These are phyloP conservation scores for Yamadazyma takamatsuzukensis DNA, from an alignment of 805 yeast species.

Conservation along the genomic window DNA sequence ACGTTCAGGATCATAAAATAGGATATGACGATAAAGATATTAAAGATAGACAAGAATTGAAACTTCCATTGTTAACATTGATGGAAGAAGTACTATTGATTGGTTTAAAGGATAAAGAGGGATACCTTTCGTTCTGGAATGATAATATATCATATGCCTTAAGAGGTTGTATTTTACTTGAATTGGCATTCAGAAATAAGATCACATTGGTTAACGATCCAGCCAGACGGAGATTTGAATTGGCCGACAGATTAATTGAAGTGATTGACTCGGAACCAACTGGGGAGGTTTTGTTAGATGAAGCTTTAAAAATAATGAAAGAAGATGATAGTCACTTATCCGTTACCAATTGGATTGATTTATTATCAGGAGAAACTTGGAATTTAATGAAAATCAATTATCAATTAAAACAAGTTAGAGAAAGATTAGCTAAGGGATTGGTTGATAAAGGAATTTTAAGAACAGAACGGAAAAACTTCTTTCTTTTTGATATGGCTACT, in stretches of 20 bases:
- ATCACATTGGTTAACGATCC: constrained; percentile 90
- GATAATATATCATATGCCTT: constrained; percentile 95
- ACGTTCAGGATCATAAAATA: constrained; percentile 51
- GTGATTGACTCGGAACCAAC: constrained; percentile 83
- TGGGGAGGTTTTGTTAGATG: constrained; percentile 94
- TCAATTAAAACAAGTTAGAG: constrained; percentile 96
- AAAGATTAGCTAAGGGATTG: constrained; percentile 90
- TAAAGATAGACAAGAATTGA: constrained; percentile 34
- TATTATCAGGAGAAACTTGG: constrained; percentile 96
- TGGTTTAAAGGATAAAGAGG: constrained; percentile 94
- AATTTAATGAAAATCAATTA: constrained; percentile 89
- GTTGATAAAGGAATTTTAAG: constrained; percentile 96
- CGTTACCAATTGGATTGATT: constrained; percentile 89
- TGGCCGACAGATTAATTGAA: constrained; percentile 83
- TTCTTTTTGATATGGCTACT: constrained; percentile 96
- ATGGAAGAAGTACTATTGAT: constrained; percentile 95
- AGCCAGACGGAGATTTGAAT: constrained; percentile 81
- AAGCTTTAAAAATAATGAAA: constrained; percentile 86
- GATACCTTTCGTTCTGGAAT: constrained; percentile 96
- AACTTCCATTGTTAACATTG: constrained; percentile 73
- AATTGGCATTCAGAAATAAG: constrained; percentile 86
- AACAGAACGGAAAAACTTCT: constrained; percentile 92
- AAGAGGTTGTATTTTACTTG: constrained; percentile 90
- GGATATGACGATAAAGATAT: constrained; percentile 80
- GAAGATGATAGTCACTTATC: constrained; percentile 73